Evolutionary conservation across 495 filamentous ascomycete species (phyloP).

Genomic region (Chlorociboria aeruginascens): DNA sequence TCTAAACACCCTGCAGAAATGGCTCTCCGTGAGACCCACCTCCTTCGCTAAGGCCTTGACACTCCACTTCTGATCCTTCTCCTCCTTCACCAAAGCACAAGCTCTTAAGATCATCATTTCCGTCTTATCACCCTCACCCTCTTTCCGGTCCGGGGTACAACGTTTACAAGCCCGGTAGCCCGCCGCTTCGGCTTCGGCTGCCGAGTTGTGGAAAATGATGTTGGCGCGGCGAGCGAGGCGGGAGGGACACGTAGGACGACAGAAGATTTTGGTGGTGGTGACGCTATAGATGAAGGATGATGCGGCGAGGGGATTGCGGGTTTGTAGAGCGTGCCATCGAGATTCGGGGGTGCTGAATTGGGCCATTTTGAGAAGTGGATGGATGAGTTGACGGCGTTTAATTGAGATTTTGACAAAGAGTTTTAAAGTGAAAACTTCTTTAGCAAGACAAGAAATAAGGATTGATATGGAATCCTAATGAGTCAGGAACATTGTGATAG

Average conservation of each 20-base stretch:
- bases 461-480: neutral
- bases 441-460: neutral
- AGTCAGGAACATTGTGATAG: slow-evolving; percentile 4
- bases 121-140: slow-evolving; percentile 28
- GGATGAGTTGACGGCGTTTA: neutral
- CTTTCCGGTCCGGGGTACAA: slow-evolving; percentile 38
- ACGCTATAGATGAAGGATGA: slow-evolving; percentile 50
- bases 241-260: slow-evolving; percentile 46
- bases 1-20: slow-evolving; percentile 54
- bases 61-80: slow-evolving; percentile 30
- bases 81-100: slow-evolving; percentile 22
- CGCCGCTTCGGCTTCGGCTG: slow-evolving; percentile 39
- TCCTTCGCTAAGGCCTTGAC: slow-evolving; percentile 33
- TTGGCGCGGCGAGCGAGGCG: slow-evolving; percentile 51
- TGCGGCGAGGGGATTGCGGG: slow-evolving; percentile 36
- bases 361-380: neutral
- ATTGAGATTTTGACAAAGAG: neutral
- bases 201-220: slow-evolving; percentile 43
- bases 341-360: slow-evolving; percentile 21
- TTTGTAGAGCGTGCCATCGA: slow-evolving; percentile 45
- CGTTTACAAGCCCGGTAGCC: slow-evolving; percentile 55
- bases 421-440: neutral
- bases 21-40: slow-evolving; percentile 44
- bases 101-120: slow-evolving; percentile 32
- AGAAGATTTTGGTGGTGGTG: slow-evolving; percentile 51